Evolutionary conservation across 495 filamentous ascomycete genomes (phyloP).

Genomic region (Neurospora discreta): DNA sequence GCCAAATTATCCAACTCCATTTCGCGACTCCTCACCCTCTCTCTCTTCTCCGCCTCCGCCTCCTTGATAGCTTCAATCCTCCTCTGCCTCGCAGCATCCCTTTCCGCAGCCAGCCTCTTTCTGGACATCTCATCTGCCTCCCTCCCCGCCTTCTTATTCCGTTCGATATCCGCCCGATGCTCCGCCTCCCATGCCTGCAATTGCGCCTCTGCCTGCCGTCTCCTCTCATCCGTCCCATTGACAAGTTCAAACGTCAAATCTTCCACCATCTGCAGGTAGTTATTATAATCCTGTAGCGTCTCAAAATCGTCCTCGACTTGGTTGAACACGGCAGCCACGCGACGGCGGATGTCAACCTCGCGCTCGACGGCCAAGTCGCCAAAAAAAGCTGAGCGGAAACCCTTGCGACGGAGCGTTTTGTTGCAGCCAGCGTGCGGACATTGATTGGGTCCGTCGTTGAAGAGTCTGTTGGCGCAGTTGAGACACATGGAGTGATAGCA

Average conservation of each 20-base stretch:
- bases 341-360: constrained; percentile 81
- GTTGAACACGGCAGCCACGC: constrained; percentile 78
- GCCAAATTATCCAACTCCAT: constrained; percentile 41
- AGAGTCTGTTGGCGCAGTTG: constrained; percentile 88
- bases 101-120: constrained; percentile 27
- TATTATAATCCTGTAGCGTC: constrained; percentile 68
- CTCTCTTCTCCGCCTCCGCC: constrained; percentile 42
- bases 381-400: constrained; percentile 83
- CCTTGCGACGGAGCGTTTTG: constrained; percentile 70
- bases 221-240: constrained; percentile 52
- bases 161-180: constrained; percentile 57
- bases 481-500: constrained; percentile 99
- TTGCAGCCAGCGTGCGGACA: constrained; percentile 84
- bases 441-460: constrained; percentile 76
- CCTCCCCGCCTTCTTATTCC: constrained; percentile 52
- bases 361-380: constrained; percentile 82
- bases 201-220: constrained; percentile 50
- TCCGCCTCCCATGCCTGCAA: constrained; percentile 59
- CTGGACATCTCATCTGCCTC: constrained; percentile 40
- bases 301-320: constrained; percentile 83
- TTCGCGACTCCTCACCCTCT: constrained; percentile 35
- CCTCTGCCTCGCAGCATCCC: constrained; percentile 46
- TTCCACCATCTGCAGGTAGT: constrained; percentile 92
- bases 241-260: constrained; percentile 82
- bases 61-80: constrained; percentile 49